Evolutionary conservation across 1,139 yeast species (phyloP), one percentile per base, ranked within the genome.

Genomic region (Magnusiomyces clavatus): DNA sequence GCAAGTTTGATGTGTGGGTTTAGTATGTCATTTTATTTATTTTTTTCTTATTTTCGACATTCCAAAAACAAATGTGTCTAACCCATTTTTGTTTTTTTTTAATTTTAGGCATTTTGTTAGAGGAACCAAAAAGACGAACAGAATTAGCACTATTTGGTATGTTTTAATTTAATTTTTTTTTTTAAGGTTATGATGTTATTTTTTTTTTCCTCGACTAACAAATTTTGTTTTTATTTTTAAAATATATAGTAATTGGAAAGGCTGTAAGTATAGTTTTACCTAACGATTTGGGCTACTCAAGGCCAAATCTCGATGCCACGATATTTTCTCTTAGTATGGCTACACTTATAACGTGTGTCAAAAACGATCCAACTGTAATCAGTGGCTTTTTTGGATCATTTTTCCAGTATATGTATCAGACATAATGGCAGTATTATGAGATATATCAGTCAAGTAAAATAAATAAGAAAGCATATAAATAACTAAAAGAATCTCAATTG

Each of bases 61-160:
- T 4, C 8, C 31, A 24, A 24, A 24, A 24, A 24, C 31, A 24
- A 24, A 24, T 24, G 31, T 24, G 8, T 24, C 31, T 44, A 34
- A 13, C 38, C 16, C 8, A 44, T 34, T 6, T 24, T 24, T 43
- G 13, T 20, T 14, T 43, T n/a, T 24, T 14, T 12, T n/a, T 16
- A 24, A 19, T 2, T 43, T 11, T 35, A 46, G 48, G 49, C 46
- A 64, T 72, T 6, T 58, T 71, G 29, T 58, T 73, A 6, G 77
- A 73, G 54, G 65, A 61, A 16, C 61, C 69, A 1, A 60, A 61
- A 49, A 60, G 77, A 36, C 63, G 76, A 39, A 69, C 74, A 29
- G 77, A 74, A 56, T 66, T 74, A 53, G 69, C 75, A 0, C 60
- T 73, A 17, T 73, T 73, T 60, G 69, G 59, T 56, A 54, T 1